Base-by-base conservation (phyloP, 2,329 filamentous ascomycete species). In the Daldinia sp. region DNA sequence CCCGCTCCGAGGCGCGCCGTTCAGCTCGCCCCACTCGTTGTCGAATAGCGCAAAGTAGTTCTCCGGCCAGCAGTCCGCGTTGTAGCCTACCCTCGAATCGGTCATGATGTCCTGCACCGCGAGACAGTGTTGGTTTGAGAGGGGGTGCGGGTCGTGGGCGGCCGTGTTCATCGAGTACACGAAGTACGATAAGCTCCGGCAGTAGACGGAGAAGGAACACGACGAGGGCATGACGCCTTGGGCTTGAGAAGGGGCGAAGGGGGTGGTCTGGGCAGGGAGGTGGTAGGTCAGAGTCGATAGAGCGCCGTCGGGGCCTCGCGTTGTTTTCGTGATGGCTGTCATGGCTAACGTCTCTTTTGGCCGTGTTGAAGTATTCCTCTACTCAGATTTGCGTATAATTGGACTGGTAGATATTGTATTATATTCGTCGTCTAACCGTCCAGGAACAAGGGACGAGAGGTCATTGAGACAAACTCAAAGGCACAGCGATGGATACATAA, bases 11-110 rank as follows among this genome's bases (percentile, higher is more conserved):
- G 41, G 15, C 4, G 27, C 49, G 48, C 57, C 61, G 53, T 61
- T 41, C 1, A 64, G 37, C n/a, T 50, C 52, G 9, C 43, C 60
- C 60, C 57, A 63, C 39, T 63, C 64, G 56, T 58, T 43, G 17
- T 47, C 30, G 57, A 66, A 66, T 2, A 66, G 60, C 23, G 39
- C 50, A 45, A 65, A 66, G 58, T 66, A 68, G 29, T 64, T 62
- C 15, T 47, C 21, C 4, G 65, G 65, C 56, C 57, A 63, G 57
- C 65, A 68, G 11, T 17, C 17, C 37, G 30, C 47, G 48, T 61
- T 43, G 32, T 49, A 63, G 1, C 64, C 64, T 34, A 66, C 47
- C 9, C 10, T 23, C 30, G 19, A 8, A 1, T 32, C 29, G 17
- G 37, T 0, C 2, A 21, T 13, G 48, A 32, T 10, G 41, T 45